Conservation (phyloP, 2,329 filamentous ascomycete species). For the Rhinocladiella similis region DNA sequence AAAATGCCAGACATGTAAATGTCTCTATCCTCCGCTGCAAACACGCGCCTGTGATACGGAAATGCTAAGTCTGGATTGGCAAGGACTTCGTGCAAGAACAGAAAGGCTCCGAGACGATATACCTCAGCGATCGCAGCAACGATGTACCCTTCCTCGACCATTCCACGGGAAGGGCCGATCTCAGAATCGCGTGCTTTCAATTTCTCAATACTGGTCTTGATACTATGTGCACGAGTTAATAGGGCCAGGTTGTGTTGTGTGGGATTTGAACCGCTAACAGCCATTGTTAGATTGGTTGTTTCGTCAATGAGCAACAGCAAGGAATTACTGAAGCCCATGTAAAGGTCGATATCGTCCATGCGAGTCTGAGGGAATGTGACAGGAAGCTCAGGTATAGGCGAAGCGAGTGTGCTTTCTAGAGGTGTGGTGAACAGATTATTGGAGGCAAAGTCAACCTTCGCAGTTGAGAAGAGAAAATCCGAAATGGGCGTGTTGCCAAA, state of each 20-base stretch:
- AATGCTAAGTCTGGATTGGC: no score
- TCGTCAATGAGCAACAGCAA: conserved; percentile 31
- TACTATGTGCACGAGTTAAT: background rate
- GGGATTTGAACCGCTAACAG: background rate
- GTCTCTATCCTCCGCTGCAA: conserved; percentile 4
- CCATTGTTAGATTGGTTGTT: conserved; percentile 23
- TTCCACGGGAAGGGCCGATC: background rate
- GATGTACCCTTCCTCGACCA: conserved; percentile 7
- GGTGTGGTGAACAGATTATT: background rate
- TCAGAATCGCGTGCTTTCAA: conserved; percentile 19
- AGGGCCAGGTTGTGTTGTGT: background rate
- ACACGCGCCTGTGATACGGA: background rate
- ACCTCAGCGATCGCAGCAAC: conserved; percentile 31
- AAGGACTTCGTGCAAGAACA: no score
- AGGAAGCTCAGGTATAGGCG: conserved; percentile 10
- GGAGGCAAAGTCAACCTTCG: background rate
- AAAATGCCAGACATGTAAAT: conserved; percentile 23
- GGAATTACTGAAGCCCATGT: conserved; percentile 31
- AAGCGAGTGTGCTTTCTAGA: background rate
- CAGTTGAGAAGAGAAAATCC: background rate
- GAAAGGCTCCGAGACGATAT: conserved; percentile 15
- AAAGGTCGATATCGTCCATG: conserved; percentile 30
- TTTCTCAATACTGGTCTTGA: conserved; percentile 18
- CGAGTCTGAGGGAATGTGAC: conserved; percentile 19
- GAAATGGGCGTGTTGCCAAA: background rate